Evolutionary conservation across 164 flowering plant species (phyloP).

Genomic region (Stephania japonica): DNA sequence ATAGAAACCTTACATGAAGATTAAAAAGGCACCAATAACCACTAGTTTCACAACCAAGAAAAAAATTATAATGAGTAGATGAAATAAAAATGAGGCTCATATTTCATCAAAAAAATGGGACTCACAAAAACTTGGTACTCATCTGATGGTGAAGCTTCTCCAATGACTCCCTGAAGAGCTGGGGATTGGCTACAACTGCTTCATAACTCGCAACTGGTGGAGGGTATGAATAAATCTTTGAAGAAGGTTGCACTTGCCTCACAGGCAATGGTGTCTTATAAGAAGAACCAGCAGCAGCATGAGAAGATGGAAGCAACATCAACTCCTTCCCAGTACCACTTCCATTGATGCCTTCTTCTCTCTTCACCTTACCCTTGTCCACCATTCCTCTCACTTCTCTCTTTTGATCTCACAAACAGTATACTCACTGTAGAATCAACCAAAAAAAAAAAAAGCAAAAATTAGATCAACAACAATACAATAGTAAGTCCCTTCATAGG

Average conservation of each 20-base stretch:
- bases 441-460: not conserved
- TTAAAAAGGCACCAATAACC: not conserved
- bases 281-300: conserved; percentile 23
- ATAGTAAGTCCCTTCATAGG: not conserved
- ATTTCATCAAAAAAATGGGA: not conserved
- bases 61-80: not conserved
- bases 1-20: not conserved
- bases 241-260: conserved; percentile 17
- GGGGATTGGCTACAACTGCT: conserved; percentile 41
- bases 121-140: conserved; percentile 85
- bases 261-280: conserved; percentile 15
- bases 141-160: conserved; percentile 64
- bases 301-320: conserved; percentile 28
- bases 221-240: conserved; percentile 38
- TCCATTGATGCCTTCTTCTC: conserved; percentile 13
- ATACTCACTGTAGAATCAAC: not conserved
- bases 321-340: conserved; percentile 13
- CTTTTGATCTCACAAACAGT: not conserved
- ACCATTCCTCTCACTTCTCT: conserved; percentile 16
- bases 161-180: conserved; percentile 56
- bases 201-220: conserved; percentile 53
- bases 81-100: not conserved
- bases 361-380: conserved; percentile 7
- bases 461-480: not conserved
- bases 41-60: not conserved